Percentiles rank a stretch among this genome's conserved stretches.
phyloP scores from a whole-genome alignment of 257 asterid species.

The Plantago major region DNA sequence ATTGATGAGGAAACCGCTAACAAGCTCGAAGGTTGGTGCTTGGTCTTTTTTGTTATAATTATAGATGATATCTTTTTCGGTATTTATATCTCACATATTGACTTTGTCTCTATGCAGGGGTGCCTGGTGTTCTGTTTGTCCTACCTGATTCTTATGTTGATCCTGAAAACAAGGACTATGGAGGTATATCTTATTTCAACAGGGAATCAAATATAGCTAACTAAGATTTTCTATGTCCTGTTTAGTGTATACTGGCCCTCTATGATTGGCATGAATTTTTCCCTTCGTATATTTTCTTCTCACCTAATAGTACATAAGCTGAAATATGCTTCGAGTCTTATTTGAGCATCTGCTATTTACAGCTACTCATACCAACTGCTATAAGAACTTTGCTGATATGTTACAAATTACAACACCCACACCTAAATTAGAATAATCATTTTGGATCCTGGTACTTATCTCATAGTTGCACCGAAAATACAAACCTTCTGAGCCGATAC shows the following conservation, averaged over 20 bases:
- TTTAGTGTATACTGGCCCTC: neutral
- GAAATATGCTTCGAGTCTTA: neutral
- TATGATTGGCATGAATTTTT: neutral
- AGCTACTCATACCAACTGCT: too few species aligned
- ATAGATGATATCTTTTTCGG: neutral
- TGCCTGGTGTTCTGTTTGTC: slow-evolving; percentile 94
- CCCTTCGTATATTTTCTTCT: neutral
- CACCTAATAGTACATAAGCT: neutral
- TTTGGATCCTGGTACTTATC: neutral
- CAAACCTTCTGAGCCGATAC: neutral
- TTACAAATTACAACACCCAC: too few species aligned
- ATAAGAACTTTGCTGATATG: too few species aligned
- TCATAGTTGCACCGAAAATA: neutral
- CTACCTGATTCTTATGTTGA: slow-evolving; percentile 98
- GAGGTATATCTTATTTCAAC: slow-evolving; percentile 43
- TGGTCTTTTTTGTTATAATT: neutral
- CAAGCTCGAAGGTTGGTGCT: slow-evolving; percentile 82
- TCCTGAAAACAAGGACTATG: slow-evolving; percentile 93
- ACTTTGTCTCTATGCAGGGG: slow-evolving; percentile 35
- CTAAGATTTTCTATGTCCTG: neutral
- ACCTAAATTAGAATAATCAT: too few species aligned
- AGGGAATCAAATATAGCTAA: neutral
- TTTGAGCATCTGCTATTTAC: slow-evolving; percentile 3
- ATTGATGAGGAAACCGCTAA: slow-evolving; percentile 94
- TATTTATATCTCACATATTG: neutral